phyloP scores from a whole-genome alignment of 75 land plant species.

The Cupressus sempervirens region DNA sequence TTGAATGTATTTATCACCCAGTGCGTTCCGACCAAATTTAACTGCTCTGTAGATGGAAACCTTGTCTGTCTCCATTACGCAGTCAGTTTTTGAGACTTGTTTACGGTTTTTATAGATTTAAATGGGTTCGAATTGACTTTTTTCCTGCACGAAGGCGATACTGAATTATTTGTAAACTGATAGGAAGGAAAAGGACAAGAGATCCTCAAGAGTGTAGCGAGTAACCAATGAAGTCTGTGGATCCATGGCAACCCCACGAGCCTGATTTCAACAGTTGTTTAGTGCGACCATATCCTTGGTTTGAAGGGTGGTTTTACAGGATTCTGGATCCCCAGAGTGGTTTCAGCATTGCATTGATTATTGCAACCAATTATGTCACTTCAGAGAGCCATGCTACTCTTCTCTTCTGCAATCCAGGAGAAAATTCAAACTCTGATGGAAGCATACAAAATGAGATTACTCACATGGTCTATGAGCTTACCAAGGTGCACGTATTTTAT shows the following conservation, averaged over 20 bases:
- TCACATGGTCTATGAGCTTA: not conserved
- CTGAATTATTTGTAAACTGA: not conserved
- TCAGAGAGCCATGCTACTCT: conserved; percentile 37
- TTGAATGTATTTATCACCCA: too few species aligned
- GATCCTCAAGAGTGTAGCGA: not conserved
- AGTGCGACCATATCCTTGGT: conserved; percentile 29
- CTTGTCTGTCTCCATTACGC: too few species aligned
- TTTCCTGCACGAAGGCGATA: too few species aligned
- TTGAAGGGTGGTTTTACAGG: conserved; percentile 38
- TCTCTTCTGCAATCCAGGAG: conserved; percentile 13
- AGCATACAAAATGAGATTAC: not conserved
- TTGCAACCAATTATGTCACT: conserved; percentile 42
- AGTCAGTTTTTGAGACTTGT: too few species aligned
- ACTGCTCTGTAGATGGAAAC: too few species aligned
- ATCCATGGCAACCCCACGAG: conserved; percentile 40
- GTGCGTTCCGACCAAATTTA: too few species aligned
- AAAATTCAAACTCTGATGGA: not conserved
- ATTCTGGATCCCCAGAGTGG: conserved; percentile 16
- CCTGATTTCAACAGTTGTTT: conserved; percentile 24
- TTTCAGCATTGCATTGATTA: conserved; percentile 28
- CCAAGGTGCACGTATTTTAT: not conserved
- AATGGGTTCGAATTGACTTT: too few species aligned
- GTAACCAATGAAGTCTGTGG: conserved; percentile 4
- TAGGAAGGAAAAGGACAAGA: not conserved
- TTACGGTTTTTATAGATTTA: too few species aligned